Evolutionary conservation across 495 filamentous ascomycete species (phyloP).

Genomic region (Melanomma pulvis-pyrius): DNA sequence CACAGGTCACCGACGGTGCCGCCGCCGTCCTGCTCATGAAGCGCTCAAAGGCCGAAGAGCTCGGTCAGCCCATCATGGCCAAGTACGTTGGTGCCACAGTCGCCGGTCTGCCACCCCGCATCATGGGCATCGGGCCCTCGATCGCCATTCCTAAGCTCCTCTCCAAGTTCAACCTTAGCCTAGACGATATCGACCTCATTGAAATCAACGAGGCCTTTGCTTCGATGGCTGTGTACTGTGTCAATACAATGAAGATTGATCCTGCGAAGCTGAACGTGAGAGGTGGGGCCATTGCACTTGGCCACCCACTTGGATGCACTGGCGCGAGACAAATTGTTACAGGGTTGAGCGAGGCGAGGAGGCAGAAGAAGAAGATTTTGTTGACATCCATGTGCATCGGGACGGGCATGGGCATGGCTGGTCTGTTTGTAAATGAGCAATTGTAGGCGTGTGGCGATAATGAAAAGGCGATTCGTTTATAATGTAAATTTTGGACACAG

Average conservation of each 20-base stretch:
- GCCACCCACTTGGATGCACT: constrained; percentile 91
- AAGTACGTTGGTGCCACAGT: constrained; percentile 94
- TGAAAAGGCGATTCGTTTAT: not conserved
- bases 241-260: constrained; percentile 74
- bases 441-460: constrained; percentile 33
- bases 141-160: constrained; percentile 95
- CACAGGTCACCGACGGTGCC: constrained; percentile 94
- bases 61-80: constrained; percentile 88
- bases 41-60: constrained; percentile 80
- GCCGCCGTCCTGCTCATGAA: constrained; percentile 93
- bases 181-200: constrained; percentile 83
- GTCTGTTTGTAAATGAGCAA: constrained; percentile 48
- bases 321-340: constrained; percentile 81
- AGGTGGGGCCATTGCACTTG: constrained; percentile 89
- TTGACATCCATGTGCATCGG: constrained; percentile 50
- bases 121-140: constrained; percentile 97
- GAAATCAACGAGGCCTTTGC: constrained; percentile 99
- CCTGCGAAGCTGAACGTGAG: constrained; percentile 86
- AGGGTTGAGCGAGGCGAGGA: constrained; percentile 69
- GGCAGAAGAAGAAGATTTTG: constrained; percentile 50
- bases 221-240: constrained; percentile 94
- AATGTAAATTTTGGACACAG: not conserved
- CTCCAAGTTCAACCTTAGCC: constrained; percentile 72
- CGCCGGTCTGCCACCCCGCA: constrained; percentile 82
- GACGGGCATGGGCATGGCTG: constrained; percentile 47